Evolutionary conservation across 2,329 filamentous ascomycete genomes (phyloP).

Genomic region (Aotearoamyces nothofagi): DNA sequence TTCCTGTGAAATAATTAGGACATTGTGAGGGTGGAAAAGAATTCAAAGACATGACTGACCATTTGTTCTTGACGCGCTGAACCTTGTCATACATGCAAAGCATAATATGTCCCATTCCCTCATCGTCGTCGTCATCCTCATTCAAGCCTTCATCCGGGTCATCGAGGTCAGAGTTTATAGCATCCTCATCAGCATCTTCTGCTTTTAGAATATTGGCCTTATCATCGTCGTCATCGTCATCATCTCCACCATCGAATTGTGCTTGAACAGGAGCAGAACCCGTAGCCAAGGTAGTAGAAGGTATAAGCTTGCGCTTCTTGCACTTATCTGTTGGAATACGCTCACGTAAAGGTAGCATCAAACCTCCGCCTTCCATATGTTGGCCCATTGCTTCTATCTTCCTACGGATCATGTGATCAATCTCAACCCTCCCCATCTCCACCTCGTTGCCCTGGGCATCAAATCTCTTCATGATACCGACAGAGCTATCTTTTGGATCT

Average conservation of each 20-base stretch:
- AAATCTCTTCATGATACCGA: slow-evolving; percentile 42
- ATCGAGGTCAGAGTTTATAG: slow-evolving; percentile 96
- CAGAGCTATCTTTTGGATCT: slow-evolving; percentile 34
- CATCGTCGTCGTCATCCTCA: slow-evolving; percentile 78
- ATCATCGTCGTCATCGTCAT: slow-evolving; percentile 32
- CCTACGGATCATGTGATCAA: slow-evolving; percentile 54
- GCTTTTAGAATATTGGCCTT: slow-evolving; percentile 30
- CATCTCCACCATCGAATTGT: slow-evolving; percentile 37
- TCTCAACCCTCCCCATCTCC: slow-evolving; percentile 43
- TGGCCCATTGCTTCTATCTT: slow-evolving; percentile 51
- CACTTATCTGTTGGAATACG: slow-evolving; percentile 20
- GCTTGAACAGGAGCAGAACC: slow-evolving; percentile 7
- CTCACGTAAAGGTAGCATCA: slow-evolving; percentile 54
- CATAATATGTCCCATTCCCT: slow-evolving; percentile 78
- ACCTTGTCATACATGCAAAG: slow-evolving; percentile 99
- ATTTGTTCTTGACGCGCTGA: slow-evolving; percentile 97
- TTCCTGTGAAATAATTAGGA: slow-evolving; percentile 42
- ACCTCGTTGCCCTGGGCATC: slow-evolving; percentile 35
- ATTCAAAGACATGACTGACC: slow-evolving; percentile 45
- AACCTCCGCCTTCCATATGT: slow-evolving; percentile 56
- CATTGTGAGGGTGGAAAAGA: slow-evolving; percentile 1
- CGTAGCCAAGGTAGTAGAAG: slow-evolving; percentile 4
- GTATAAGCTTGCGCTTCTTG: slow-evolving; percentile 25
- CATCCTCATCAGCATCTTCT: slow-evolving; percentile 66
- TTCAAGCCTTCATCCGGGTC: slow-evolving; percentile 78